Evolutionary conservation across 805 yeast genomes (phyloP), one percentile per base, ranked within the genome.

Genomic region (Teunomyces funiuensis): DNA sequence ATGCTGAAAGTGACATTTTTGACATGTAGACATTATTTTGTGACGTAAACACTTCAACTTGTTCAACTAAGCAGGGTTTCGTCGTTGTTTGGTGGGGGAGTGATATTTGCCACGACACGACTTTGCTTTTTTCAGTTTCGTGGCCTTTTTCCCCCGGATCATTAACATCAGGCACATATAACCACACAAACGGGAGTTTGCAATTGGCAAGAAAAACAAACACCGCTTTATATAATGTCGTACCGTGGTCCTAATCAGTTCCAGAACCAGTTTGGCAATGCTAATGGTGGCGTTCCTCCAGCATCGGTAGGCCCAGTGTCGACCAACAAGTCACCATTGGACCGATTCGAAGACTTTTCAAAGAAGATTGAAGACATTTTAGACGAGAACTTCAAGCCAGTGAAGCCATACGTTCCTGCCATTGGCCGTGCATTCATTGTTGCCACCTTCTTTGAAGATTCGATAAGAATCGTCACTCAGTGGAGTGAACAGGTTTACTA

Each of bases 401-500:
- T 83, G 33, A 82, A 76, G 59, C 91, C 91, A 0, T 83, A 80
- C 54, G 83, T 90, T 37, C 97, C 98, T 6, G 81, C 82, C 16
- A 79, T 91, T 54, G 98, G 97, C 28, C 76, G 98, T 44, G 80
- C 87, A 46, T 78, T 90, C 50, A 90, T 91, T 47, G 96, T 91
- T 42, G 95, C 96, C 37, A 93, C 98, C 0, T 91, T 90, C 60
- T 79, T 81, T 51, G 98, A 91, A 66, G 98, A 93, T 58, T 78
- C 96, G 3, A 60, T 83, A 40, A 78, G 99, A 63, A 87, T 91
- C 55, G 53, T 82, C 40, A 69, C 88, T 5, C 97, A 90, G 68
- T 91, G 97, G 97, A 64, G 76, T 26, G 96, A 88, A 55, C 99
- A 91, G 65, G 87, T 88, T 17, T 85, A 80, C 61, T 91, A 85